A percentile compares a stretch with the other conserved stretches of the same genome.
Conservation (phyloP, 805 yeast species). For the Wickerhamomyces chaumierensis region DNA sequence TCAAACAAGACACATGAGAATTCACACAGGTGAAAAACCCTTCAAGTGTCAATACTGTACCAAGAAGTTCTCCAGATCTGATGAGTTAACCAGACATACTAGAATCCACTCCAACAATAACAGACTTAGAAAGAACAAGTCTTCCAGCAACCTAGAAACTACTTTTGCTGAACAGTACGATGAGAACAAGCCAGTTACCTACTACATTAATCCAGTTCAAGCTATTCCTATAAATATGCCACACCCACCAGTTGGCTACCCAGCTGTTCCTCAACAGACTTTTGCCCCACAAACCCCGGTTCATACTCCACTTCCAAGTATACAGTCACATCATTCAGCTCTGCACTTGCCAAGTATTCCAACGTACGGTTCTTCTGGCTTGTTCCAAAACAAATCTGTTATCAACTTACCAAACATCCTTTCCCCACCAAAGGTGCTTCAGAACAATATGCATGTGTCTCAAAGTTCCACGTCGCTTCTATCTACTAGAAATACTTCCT, state of each 20-base stretch:
- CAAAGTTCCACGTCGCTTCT: slow-evolving; percentile 15
- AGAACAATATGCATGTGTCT: slow-evolving; percentile 10
- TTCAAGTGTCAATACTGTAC: slow-evolving; percentile 73
- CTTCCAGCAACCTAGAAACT: slow-evolving; percentile 1
- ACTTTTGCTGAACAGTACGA: slow-evolving; percentile 5
- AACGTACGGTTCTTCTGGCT: slow-evolving; percentile 1
- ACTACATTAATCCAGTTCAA: slow-evolving; percentile 14
- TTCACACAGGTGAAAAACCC: slow-evolving; percentile 92
- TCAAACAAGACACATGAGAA: slow-evolving; percentile 82
- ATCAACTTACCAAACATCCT: slow-evolving; percentile 17
- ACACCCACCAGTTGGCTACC: no score
- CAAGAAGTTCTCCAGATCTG: slow-evolving; percentile 69
- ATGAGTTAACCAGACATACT: slow-evolving; percentile 79
- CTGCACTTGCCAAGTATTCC: background rate
- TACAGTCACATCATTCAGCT: no score
- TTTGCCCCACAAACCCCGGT: background rate
- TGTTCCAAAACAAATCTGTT: slow-evolving; percentile 11
- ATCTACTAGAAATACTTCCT: slow-evolving; percentile 15
- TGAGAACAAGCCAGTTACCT: slow-evolving; percentile 17
- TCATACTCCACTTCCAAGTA: no score
- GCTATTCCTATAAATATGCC: slow-evolving; percentile 4
- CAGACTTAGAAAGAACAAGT: slow-evolving; percentile 29
- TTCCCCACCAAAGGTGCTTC: slow-evolving; percentile 20
- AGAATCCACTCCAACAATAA: slow-evolving; percentile 63
- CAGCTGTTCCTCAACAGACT: no score